Percentiles rank a stretch among this genome's conserved stretches.
These are phyloP conservation scores for Penicillium coprophilum DNA, from an alignment of 495 filamentous ascomycete genomes.

Conservation along the genomic window DNA sequence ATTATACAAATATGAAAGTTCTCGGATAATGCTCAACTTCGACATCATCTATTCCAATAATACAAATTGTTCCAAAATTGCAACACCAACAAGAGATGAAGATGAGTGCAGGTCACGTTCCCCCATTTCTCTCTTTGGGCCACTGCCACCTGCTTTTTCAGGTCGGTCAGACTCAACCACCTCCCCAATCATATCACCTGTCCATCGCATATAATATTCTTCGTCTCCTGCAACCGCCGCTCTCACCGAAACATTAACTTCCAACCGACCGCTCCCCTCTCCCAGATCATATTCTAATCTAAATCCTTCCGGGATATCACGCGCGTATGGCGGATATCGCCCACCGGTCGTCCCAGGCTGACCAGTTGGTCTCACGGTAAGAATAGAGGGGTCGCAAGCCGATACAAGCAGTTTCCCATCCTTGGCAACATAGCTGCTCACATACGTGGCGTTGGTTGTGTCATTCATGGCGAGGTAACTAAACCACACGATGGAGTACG, in stretches of 20 bases:
- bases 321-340: conserved; percentile 22
- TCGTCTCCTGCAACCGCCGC: conserved; percentile 18
- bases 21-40: conserved; percentile 19
- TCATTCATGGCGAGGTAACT: conserved; percentile 24
- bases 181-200: conserved; percentile 24
- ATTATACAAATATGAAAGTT: conserved; percentile 2
- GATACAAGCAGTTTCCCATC: conserved; percentile 23
- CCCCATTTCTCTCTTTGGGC: neutral
- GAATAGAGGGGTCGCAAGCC: conserved; percentile 16
- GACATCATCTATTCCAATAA: conserved; percentile 13
- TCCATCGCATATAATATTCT: conserved; percentile 30
- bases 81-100: conserved; percentile 14
- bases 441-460: conserved; percentile 23
- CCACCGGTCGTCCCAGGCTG: conserved; percentile 13
- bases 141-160: neutral
- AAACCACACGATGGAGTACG: conserved; percentile 46
- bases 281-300: conserved; percentile 17
- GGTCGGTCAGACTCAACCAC: conserved; percentile 6
- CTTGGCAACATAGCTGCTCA: conserved; percentile 34
- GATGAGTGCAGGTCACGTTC: neutral
- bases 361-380: conserved; percentile 22
- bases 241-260: conserved; percentile 23
- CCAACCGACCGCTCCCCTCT: conserved; percentile 7
- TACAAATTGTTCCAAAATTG: conserved; percentile 28
- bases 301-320: conserved; percentile 25